These are phyloP conservation scores for Primulina tabacum DNA, from an alignment of 257 asterid genomes.

Conservation along the genomic window DNA sequence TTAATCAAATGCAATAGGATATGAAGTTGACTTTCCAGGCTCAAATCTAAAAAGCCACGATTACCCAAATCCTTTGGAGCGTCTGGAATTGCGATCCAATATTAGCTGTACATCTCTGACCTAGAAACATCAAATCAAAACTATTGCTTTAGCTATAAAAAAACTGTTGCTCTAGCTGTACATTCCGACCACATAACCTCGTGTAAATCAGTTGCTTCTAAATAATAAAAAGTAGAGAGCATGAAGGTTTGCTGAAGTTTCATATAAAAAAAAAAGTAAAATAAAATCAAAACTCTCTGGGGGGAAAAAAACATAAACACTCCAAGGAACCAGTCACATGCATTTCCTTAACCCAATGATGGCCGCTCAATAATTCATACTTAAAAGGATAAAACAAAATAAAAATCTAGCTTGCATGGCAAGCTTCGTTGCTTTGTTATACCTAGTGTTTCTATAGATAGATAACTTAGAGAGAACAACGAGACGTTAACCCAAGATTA, in stretches of 20 bases:
- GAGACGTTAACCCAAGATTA: background rate
- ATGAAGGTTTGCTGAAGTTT: background rate
- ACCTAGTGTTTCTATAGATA: background rate
- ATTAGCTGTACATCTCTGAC: slow-evolving; percentile 73
- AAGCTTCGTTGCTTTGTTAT: background rate
- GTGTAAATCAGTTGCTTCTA: background rate
- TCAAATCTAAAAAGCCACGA: background rate
- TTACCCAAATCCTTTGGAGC: slow-evolving; percentile 80
- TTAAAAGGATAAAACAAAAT: background rate
- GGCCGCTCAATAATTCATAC: background rate
- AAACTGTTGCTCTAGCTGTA: background rate
- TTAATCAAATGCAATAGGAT: slow-evolving; percentile 1
- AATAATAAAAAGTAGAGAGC: background rate
- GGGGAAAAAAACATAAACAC: background rate
- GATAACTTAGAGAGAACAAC: background rate
- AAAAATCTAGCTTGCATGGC: background rate
- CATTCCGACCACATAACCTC: background rate
- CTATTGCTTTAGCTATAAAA: background rate
- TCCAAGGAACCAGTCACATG: background rate
- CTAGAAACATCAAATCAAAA: slow-evolving; percentile 28
- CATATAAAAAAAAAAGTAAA: too few relatives aligned
- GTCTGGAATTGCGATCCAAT: slow-evolving; percentile 71
- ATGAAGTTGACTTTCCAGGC: slow-evolving; percentile 9
- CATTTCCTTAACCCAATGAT: background rate
- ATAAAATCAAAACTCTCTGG: background rate